Conservation (phyloP, 108 stramenopile species). For the Skeletonema grethae region DNA sequence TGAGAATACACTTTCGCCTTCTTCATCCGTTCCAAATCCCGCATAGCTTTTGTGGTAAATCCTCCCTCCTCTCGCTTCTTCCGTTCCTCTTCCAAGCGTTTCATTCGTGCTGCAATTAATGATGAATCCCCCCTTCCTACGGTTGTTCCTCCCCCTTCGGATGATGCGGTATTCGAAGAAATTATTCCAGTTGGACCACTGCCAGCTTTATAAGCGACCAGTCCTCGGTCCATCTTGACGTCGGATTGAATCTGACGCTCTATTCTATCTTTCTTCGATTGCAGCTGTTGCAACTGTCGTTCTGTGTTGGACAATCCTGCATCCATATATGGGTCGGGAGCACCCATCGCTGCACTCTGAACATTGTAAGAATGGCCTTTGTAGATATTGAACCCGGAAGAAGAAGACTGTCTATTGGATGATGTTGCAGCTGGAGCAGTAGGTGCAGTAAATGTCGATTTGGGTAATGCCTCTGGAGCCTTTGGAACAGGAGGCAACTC, state of each 20-base stretch:
- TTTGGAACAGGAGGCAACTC: conserved; percentile 48
- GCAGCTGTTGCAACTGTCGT: conserved; percentile 43
- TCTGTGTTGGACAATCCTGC: conserved; percentile 52
- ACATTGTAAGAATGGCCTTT: conserved; percentile 67
- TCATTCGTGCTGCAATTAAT: conserved; percentile 60
- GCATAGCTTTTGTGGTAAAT: conserved; percentile 87
- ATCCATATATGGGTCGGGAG: conserved; percentile 51
- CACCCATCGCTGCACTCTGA: conserved; percentile 65
- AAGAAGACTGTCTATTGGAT: conserved; percentile 2
- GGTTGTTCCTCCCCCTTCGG: conserved; percentile 9
- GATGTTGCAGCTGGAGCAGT: conserved; percentile 3
- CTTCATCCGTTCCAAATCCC: conserved; percentile 77
- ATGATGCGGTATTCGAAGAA: neutral
- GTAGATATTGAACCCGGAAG: conserved; percentile 67
- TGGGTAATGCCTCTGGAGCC: conserved; percentile 17
- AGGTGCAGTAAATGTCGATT: conserved; percentile 3
- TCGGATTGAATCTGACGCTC: conserved; percentile 55
- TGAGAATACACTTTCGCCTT: conserved; percentile 79
- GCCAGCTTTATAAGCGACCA: conserved; percentile 56
- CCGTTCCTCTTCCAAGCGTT: conserved; percentile 51
- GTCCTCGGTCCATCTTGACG: conserved; percentile 52
- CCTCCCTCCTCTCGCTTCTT: conserved; percentile 70
- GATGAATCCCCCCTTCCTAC: conserved; percentile 52
- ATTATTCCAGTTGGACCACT: conserved; percentile 23
- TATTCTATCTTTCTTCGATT: conserved; percentile 57